Evolutionary conservation across 1,139 yeast genomes (phyloP).

Genomic region (Candida pseudoviswanathii): DNA sequence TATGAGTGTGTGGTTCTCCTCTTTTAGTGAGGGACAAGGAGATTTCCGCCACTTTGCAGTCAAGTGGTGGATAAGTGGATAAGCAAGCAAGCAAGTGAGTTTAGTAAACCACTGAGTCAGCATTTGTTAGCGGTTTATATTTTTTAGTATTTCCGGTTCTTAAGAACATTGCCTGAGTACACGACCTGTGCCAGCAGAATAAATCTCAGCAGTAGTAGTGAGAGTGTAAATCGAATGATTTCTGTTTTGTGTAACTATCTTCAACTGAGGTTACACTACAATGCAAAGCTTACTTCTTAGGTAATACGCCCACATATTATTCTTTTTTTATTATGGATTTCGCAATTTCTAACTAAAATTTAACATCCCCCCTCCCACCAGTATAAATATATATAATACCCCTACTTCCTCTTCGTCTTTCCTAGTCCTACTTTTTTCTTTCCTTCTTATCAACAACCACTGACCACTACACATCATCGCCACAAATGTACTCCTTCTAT

Average conservation of each 20-base stretch:
- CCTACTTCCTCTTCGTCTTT: neutral
- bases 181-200: no score
- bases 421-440: neutral
- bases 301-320: conserved; percentile 2
- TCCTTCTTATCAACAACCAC: neutral
- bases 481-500: conserved; percentile 18
- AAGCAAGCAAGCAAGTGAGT: no score
- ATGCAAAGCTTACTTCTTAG: neutral
- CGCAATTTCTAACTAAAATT: conserved; percentile 2
- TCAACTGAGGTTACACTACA: conserved; percentile 1
- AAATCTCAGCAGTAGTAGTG: no score
- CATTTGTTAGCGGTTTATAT: neutral
- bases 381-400: neutral
- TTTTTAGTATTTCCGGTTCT: neutral
- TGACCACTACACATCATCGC: neutral
- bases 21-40: no score
- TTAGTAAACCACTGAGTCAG: conserved; percentile 1
- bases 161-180: neutral
- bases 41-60: no score
- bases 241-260: neutral
- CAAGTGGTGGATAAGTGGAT: no score
- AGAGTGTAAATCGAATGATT: conserved; percentile 1
- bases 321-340: neutral
- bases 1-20: no score
- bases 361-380: neutral